Percentiles rank a stretch among this genome's conserved stretches.
These are phyloP conservation scores for Metschnikowia proteae DNA, from an alignment of 805 yeast species.

Conservation along the genomic window DNA sequence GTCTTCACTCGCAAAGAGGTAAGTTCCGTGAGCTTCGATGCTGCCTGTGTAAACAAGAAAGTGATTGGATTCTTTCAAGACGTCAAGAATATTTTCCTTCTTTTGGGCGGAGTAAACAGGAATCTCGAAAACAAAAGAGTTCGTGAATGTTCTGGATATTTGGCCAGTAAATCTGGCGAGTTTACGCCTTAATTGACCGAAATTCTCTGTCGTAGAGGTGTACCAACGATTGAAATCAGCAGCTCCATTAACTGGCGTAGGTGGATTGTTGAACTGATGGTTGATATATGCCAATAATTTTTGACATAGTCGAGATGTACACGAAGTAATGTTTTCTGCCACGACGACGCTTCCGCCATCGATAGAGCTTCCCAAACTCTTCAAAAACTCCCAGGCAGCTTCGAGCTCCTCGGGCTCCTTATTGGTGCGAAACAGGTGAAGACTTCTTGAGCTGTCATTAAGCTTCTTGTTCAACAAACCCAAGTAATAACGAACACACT, in stretches of 20 bases:
- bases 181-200: slow-evolving; percentile 76
- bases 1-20: slow-evolving; percentile 71
- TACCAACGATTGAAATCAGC: slow-evolving; percentile 57
- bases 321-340: slow-evolving; percentile 66
- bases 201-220: slow-evolving; percentile 60
- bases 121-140: slow-evolving; percentile 60
- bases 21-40: slow-evolving; percentile 70
- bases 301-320: slow-evolving; percentile 65
- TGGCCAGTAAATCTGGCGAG: slow-evolving; percentile 71
- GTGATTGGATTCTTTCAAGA: slow-evolving; percentile 64
- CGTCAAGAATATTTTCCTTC: slow-evolving; percentile 49
- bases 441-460: slow-evolving; percentile 65
- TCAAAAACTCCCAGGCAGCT: slow-evolving; percentile 73
- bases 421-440: slow-evolving; percentile 69
- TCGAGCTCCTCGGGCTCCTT: slow-evolving; percentile 90
- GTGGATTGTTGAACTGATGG: slow-evolving; percentile 61
- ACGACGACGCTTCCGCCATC: slow-evolving; percentile 79
- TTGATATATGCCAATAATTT: slow-evolving; percentile 68
- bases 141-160: slow-evolving; percentile 67
- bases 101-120: slow-evolving; percentile 40
- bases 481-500: slow-evolving; percentile 70
- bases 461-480: slow-evolving; percentile 71
- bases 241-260: slow-evolving; percentile 35
- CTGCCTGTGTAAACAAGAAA: slow-evolving; percentile 72
- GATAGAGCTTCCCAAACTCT: slow-evolving; percentile 69